Evolutionary conservation across 2,329 filamentous ascomycete species (phyloP).

Genomic region (Calonectria montana): DNA sequence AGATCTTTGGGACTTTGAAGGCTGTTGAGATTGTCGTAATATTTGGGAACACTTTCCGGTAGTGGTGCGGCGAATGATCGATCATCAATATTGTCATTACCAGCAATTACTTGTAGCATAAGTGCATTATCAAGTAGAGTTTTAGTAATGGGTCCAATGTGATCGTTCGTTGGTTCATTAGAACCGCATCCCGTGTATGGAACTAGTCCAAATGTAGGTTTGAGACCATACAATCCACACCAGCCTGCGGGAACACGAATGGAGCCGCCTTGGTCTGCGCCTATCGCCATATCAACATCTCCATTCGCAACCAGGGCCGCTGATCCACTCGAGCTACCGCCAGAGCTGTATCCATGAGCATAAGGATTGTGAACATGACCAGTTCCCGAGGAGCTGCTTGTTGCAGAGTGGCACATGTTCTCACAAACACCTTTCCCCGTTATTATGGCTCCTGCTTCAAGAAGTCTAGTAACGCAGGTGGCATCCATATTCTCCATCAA

Average conservation of each 20-base stretch:
- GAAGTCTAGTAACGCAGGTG: not conserved
- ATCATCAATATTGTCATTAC: conserved; percentile 6
- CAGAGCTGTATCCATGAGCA: conserved; percentile 2
- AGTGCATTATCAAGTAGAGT: not conserved
- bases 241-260: conserved; percentile 8
- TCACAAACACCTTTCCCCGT: conserved; percentile 7
- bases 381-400: not conserved
- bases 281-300: conserved; percentile 6
- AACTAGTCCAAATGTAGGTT: conserved; percentile 1
- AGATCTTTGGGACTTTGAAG: not conserved
- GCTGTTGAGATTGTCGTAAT: not conserved
- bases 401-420: not conserved
- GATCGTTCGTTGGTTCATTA: not conserved
- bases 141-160: conserved; percentile 2
- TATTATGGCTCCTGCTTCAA: not conserved
- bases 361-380: conserved; percentile 15
- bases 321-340: not conserved
- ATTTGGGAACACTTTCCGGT: not conserved
- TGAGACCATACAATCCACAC: conserved; percentile 3
- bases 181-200: not conserved
- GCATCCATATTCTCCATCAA: not conserved
- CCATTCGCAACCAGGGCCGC: not conserved
- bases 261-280: conserved; percentile 1
- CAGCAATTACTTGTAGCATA: conserved; percentile 11
- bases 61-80: not conserved